These are phyloP conservation scores for Calonectria pauciramosa DNA, from an alignment of 2,329 filamentous ascomycete species.

Conservation along the genomic window DNA sequence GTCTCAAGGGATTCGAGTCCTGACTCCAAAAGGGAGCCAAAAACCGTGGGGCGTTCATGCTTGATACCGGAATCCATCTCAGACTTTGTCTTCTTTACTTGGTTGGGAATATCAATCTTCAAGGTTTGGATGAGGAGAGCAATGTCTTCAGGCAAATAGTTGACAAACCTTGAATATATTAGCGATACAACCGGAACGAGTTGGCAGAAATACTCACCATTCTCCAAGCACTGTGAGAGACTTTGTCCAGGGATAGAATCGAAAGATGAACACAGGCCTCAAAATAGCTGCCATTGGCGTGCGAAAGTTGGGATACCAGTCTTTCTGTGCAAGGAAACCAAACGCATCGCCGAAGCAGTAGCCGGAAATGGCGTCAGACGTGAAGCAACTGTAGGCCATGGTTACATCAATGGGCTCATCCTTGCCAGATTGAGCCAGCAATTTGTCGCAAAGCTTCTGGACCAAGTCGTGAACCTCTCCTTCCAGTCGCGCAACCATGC, in stretches of 20 bases:
- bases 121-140: conserved; percentile 5
- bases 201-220: neutral
- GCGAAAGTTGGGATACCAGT: conserved; percentile 15
- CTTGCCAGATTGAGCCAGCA: neutral
- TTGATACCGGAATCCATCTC: conserved; percentile 3
- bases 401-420: conserved; percentile 6
- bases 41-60: conserved; percentile 10
- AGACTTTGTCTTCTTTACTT: conserved; percentile 4
- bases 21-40: conserved; percentile 9
- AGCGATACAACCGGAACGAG: neutral
- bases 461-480: conserved; percentile 1
- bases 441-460: conserved; percentile 12
- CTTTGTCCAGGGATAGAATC: conserved; percentile 15
- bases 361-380: conserved; percentile 7
- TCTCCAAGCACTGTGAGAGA: conserved; percentile 13
- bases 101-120: conserved; percentile 15
- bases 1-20: conserved; percentile 1
- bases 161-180: neutral
- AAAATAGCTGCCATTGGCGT: neutral
- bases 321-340: conserved; percentile 11
- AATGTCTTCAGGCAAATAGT: conserved; percentile 8
- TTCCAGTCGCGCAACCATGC: conserved; percentile 12
- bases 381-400: conserved; percentile 18
- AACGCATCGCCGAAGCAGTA: conserved; percentile 15
- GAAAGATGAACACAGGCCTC: conserved; percentile 7